These are phyloP conservation scores for Cladosporium cucumerinum DNA, from an alignment of 2,329 filamentous ascomycete genomes.

Conservation along the genomic window DNA sequence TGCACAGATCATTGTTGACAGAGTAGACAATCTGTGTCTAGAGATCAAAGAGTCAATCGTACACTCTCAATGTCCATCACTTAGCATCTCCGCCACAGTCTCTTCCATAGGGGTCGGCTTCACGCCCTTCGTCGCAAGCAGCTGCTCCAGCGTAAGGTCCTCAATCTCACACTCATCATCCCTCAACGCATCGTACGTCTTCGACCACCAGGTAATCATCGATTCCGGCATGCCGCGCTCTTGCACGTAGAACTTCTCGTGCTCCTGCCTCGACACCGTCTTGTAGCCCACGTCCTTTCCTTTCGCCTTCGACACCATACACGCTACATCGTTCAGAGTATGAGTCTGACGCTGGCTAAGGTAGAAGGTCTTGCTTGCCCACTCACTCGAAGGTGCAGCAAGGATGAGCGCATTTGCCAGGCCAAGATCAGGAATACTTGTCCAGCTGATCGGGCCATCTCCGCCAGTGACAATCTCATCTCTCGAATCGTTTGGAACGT, in stretches of 20 bases:
- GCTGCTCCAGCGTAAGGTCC: conserved; percentile 40
- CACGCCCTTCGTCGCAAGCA: conserved; percentile 37
- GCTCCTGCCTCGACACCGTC: conserved; percentile 38
- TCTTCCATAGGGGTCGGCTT: conserved; percentile 38
- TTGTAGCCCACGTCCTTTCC: conserved; percentile 35
- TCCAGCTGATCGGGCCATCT: conserved; percentile 44
- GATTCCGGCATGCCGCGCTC: conserved; percentile 36
- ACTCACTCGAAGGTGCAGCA: conserved; percentile 31
- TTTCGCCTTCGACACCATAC: conserved; percentile 27
- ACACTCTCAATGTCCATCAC: not conserved
- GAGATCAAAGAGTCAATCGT: too few species aligned
- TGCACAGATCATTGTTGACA: too few species aligned
- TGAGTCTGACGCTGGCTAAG: conserved; percentile 32
- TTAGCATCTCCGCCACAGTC: conserved; percentile 43
- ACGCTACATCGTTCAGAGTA: conserved; percentile 29
- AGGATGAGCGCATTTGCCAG: conserved; percentile 43
- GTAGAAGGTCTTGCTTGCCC: conserved; percentile 39
- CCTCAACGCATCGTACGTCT: conserved; percentile 43
- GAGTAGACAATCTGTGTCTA: too few species aligned
- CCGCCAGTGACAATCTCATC: conserved; percentile 39
- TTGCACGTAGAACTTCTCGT: conserved; percentile 41
- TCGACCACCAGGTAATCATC: conserved; percentile 46
- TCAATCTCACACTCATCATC: conserved; percentile 43
- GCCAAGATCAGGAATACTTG: conserved; percentile 43
- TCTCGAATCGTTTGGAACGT: conserved; percentile 34